Conservation (phyloP, 1,284 basidiomycete genomes). For the Apiotrichum laibachii region DNA sequence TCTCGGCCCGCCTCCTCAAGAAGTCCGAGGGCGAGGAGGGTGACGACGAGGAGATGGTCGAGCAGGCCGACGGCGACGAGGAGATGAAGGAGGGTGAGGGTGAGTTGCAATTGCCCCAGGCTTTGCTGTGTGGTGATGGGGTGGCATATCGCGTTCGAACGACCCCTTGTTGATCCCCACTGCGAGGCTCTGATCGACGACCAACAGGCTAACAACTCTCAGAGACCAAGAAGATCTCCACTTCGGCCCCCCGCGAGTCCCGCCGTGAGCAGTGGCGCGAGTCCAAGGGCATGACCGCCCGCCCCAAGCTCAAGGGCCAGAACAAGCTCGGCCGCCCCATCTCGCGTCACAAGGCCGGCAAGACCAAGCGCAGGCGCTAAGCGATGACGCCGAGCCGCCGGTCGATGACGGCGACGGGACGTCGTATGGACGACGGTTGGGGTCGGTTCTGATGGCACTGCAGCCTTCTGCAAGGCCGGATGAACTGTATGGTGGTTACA, state of each 20-base stretch:
- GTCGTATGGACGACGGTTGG: neutral
- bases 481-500: too few species aligned
- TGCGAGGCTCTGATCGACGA: too few species aligned
- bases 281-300: constrained; percentile 46
- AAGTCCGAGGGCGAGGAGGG: constrained; percentile 71
- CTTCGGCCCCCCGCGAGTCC: constrained; percentile 44
- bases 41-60: constrained; percentile 28
- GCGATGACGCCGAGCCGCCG: neutral
- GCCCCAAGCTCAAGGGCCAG: constrained; percentile 38
- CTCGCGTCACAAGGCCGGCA: constrained; percentile 40
- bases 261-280: constrained; percentile 50
- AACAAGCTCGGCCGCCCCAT: constrained; percentile 35
- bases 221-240: constrained; percentile 47
- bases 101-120: too few species aligned
- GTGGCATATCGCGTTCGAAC: too few species aligned
- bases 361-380: constrained; percentile 31
- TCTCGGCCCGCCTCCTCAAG: constrained; percentile 67
- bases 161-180: too few species aligned
- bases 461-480: too few species aligned
- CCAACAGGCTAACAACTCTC: too few species aligned
- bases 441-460: too few species aligned
- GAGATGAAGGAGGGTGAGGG: constrained; percentile 24
- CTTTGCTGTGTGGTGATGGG: too few species aligned
- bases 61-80: constrained; percentile 16
- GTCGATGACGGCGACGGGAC: neutral